Conservation (phyloP, 306 rosid species). For the Rosa multiflora region DNA sequence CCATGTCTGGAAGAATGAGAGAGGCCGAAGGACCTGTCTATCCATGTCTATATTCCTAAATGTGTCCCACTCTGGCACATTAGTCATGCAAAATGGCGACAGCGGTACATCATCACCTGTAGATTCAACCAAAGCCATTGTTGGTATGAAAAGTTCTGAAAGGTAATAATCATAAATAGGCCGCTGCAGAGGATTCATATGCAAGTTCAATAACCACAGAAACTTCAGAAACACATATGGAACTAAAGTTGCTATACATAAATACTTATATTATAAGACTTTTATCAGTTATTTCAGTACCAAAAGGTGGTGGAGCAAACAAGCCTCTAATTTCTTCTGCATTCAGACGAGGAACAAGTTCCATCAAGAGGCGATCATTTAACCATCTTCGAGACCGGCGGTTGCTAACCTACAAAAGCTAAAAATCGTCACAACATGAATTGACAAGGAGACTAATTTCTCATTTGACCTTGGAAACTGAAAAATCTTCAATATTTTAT, state of each 20-base stretch:
- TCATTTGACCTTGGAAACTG: neutral
- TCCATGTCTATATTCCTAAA: slow-evolving; percentile 99
- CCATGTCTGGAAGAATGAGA: neutral
- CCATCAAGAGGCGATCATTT: slow-evolving; percentile 89
- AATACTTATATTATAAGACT: neutral
- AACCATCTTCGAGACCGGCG: slow-evolving; percentile 83
- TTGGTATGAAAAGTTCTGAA: slow-evolving; percentile 6
- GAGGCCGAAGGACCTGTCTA: slow-evolving; percentile 60
- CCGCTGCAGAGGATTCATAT: neutral
- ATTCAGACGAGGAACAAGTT: slow-evolving; percentile 79
- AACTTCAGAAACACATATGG: neutral
- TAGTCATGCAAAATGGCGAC: slow-evolving; percentile 76
- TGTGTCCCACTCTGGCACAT: slow-evolving; percentile 81
- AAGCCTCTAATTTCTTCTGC: slow-evolving; percentile 91
- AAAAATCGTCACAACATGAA: neutral
- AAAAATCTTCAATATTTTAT: neutral
- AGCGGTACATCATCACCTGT: slow-evolving; percentile 84
- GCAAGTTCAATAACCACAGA: slow-evolving; percentile 12
- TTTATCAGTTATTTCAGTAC: slow-evolving; percentile 34
- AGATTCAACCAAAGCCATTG: slow-evolving; percentile 36
- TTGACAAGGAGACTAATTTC: neutral
- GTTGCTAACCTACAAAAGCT: slow-evolving; percentile 66
- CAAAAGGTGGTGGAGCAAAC: slow-evolving; percentile 97
- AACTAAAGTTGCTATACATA: neutral
- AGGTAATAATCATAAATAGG: slow-evolving; percentile 18